Evolutionary conservation across 352 stramenopile species (phyloP).

Genomic region (Globisporangium carolinianum): DNA sequence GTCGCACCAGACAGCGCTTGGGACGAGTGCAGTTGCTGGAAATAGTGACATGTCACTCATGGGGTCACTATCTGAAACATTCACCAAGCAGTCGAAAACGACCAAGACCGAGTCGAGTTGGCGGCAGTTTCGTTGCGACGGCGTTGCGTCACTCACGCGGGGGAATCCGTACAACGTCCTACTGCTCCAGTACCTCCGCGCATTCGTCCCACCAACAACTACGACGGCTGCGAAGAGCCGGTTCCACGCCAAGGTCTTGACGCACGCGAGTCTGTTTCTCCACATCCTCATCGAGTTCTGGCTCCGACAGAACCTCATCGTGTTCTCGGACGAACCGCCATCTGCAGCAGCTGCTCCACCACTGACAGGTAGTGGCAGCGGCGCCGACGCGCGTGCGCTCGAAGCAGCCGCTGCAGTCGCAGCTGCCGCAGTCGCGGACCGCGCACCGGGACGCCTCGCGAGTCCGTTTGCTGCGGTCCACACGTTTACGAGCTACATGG

Average conservation of each 20-base stretch:
- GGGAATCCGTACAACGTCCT: constrained; percentile 84
- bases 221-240: constrained; percentile 50
- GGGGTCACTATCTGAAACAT: constrained; percentile 42
- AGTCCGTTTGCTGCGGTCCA: constrained; percentile 71
- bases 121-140: constrained; percentile 64
- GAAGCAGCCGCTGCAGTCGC: constrained; percentile 1
- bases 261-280: constrained; percentile 77
- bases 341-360: constrained; percentile 10
- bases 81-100: constrained; percentile 29
- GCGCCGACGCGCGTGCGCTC: neutral
- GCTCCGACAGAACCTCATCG: constrained; percentile 85
- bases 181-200: constrained; percentile 69
- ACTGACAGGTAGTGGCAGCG: neutral
- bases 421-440: constrained; percentile 2
- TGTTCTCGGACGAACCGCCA: constrained; percentile 60
- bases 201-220: constrained; percentile 67
- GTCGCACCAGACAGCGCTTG: constrained; percentile 46
- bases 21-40: neutral
- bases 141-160: constrained; percentile 48
- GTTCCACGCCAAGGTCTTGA: constrained; percentile 70
- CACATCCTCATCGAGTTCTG: constrained; percentile 85
- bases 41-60: constrained; percentile 26
- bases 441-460: constrained; percentile 25
- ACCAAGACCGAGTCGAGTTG: constrained; percentile 54
- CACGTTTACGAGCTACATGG: constrained; percentile 80